These are phyloP conservation scores for Cutaneotrichosporon daszewskae DNA, from an alignment of 1,284 basidiomycete genomes.

Conservation along the genomic window DNA sequence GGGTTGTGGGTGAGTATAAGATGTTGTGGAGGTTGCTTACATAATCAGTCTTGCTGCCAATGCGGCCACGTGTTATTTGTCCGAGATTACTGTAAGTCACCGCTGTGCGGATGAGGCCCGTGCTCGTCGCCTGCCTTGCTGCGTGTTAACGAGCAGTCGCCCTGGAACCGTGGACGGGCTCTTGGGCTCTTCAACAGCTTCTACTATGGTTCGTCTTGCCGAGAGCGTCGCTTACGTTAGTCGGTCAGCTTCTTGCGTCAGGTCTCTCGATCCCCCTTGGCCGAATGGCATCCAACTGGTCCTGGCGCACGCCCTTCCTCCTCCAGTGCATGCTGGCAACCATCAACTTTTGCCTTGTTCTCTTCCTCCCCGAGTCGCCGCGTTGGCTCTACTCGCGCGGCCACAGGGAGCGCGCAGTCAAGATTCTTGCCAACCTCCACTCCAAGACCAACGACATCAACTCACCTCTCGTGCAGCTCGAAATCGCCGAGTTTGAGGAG, in stretches of 20 bases:
- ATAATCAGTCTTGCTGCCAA: too few relatives aligned
- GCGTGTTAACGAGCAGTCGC: too few relatives aligned
- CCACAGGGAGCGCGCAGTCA: constrained; percentile 12
- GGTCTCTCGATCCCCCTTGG: constrained; percentile 57
- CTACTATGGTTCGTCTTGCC: too few relatives aligned
- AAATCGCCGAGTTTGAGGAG: constrained; percentile 56
- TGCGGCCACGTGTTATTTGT: constrained; percentile 53
- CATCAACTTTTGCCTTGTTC: constrained; percentile 51
- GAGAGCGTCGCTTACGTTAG: too few relatives aligned
- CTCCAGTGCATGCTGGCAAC: constrained; percentile 52
- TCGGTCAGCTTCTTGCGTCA: constrained; percentile 52
- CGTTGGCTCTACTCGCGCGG: constrained; percentile 48
- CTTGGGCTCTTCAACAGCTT: not conserved
- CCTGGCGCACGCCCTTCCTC: constrained; percentile 55
- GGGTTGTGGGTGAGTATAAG: too few relatives aligned
- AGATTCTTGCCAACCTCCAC: constrained; percentile 44
- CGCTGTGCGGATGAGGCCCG: too few relatives aligned
- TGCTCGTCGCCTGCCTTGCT: too few relatives aligned
- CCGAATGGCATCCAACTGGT: constrained; percentile 46
- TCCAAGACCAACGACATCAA: constrained; percentile 51
- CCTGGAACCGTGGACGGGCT: constrained; percentile 54
- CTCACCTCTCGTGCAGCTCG: constrained; percentile 54
- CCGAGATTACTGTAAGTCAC: constrained; percentile 56
- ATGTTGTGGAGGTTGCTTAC: too few relatives aligned
- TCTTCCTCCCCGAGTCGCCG: constrained; percentile 46